Percentiles rank a stretch among this genome's conserved stretches.
Conservation (phyloP, 257 asterid species). For the Solanum megistacrolobum region DNA sequence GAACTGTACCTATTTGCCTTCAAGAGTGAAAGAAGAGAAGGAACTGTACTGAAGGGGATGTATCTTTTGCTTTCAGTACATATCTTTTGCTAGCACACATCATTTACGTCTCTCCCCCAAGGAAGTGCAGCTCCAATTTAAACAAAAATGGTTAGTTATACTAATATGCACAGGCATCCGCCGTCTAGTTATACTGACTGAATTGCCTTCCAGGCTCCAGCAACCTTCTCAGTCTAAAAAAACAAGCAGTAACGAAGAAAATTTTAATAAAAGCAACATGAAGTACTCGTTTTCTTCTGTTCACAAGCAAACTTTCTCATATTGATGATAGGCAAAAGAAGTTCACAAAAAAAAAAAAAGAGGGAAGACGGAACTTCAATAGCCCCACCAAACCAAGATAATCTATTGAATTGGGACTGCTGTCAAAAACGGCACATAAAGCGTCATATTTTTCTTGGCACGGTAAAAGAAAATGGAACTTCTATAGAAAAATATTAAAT, state of each 20-base stretch:
- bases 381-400: neutral
- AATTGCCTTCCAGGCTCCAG: neutral
- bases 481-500: neutral
- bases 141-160: no score
- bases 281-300: neutral
- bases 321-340: neutral
- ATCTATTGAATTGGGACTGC: neutral
- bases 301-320: neutral
- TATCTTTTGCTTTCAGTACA: no score
- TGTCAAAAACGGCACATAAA: neutral
- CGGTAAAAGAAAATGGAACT: neutral
- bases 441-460: neutral
- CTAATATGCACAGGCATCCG: no score
- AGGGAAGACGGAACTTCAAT: neutral
- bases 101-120: no score
- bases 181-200: neutral
- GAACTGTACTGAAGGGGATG: no score
- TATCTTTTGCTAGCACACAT: no score
- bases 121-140: no score
- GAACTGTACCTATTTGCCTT: no score
- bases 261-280: neutral
- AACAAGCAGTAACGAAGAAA: neutral
- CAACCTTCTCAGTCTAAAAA: neutral
- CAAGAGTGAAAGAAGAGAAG: no score
- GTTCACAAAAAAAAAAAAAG: neutral